These are phyloP conservation scores for Colletotrichum gloeosporioides DNA, from an alignment of 2,329 filamentous ascomycete species.

Conservation along the genomic window DNA sequence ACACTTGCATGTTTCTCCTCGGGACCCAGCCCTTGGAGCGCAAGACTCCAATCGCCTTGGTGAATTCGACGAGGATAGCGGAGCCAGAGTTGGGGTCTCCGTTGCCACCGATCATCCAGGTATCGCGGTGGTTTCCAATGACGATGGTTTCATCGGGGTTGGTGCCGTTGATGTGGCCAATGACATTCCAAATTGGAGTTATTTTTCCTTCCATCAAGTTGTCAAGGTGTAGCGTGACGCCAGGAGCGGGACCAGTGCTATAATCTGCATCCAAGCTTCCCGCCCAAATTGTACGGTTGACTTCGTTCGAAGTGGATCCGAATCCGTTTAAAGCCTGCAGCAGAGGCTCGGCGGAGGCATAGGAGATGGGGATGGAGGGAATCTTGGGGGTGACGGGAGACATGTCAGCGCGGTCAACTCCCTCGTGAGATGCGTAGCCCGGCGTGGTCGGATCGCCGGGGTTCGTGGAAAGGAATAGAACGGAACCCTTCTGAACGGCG, in stretches of 20 bases:
- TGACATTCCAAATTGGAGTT: conserved; percentile 78
- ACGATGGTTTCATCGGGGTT: conserved; percentile 78
- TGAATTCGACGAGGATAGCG: conserved; percentile 77
- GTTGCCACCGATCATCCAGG: conserved; percentile 86
- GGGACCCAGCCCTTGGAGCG: conserved; percentile 80
- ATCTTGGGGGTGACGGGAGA: conserved; percentile 72
- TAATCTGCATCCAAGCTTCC: conserved; percentile 53
- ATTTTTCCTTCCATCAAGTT: conserved; percentile 72
- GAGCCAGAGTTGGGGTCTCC: conserved; percentile 84
- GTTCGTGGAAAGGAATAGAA: conserved; percentile 65
- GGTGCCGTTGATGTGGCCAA: conserved; percentile 81
- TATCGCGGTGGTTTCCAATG: conserved; percentile 82
- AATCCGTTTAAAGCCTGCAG: conserved; percentile 80
- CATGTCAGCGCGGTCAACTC: conserved; percentile 67
- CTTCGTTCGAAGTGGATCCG: conserved; percentile 70
- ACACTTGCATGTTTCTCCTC: conserved; percentile 60
- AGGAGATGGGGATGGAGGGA: conserved; percentile 83
- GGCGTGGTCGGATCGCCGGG: conserved; percentile 78
- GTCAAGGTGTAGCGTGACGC: conserved; percentile 66
- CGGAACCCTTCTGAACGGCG: conserved; percentile 79
- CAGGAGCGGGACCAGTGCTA: conserved; percentile 51
- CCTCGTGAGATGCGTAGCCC: conserved; percentile 80
- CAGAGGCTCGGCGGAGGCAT: conserved; percentile 75
- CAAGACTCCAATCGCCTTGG: conserved; percentile 74
- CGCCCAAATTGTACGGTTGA: conserved; percentile 65